Conservation (phyloP, 208 protist species). For the Sergeia podlipaevii region DNA sequence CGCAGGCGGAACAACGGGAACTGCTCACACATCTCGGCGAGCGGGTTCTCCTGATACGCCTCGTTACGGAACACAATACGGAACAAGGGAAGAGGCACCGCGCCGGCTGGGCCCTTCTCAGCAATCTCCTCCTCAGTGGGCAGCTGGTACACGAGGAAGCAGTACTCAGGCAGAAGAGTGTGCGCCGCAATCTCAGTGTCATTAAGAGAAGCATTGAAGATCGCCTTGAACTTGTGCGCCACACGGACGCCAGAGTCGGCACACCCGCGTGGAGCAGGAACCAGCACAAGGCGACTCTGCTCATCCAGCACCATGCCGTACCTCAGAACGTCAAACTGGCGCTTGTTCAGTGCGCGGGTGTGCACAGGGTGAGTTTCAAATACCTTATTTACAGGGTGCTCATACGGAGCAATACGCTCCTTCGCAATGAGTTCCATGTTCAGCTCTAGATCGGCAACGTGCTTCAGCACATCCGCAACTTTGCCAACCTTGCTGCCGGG, state of each 20-base stretch:
- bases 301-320: slow-evolving; percentile 80
- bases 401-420: slow-evolving; percentile 38
- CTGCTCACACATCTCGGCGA: slow-evolving; percentile 13
- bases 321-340: slow-evolving; percentile 80
- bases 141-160: slow-evolving; percentile 72
- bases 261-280: slow-evolving; percentile 39
- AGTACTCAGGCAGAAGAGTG: slow-evolving; percentile 73
- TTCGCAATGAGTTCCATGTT: slow-evolving; percentile 66
- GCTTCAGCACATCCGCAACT: slow-evolving; percentile 43
- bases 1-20: slow-evolving; percentile 70
- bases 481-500: slow-evolving; percentile 24
- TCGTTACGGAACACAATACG: slow-evolving; percentile 86
- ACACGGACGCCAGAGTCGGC: slow-evolving; percentile 49
- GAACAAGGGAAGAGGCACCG: slow-evolving; percentile 42
- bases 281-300: slow-evolving; percentile 56
- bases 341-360: slow-evolving; percentile 44
- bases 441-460: slow-evolving; percentile 45
- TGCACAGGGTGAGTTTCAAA: slow-evolving; percentile 57
- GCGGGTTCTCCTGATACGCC: slow-evolving; percentile 24
- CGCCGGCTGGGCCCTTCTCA: slow-evolving; percentile 1
- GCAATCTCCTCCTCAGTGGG: slow-evolving; percentile 8
- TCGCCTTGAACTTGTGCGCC: slow-evolving; percentile 49
- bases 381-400: slow-evolving; percentile 48
- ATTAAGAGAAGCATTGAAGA: slow-evolving; percentile 26
- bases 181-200: slow-evolving; percentile 37